Conservation (phyloP, 2,329 filamentous ascomycete species). For the Blastomyces gilchristii region DNA sequence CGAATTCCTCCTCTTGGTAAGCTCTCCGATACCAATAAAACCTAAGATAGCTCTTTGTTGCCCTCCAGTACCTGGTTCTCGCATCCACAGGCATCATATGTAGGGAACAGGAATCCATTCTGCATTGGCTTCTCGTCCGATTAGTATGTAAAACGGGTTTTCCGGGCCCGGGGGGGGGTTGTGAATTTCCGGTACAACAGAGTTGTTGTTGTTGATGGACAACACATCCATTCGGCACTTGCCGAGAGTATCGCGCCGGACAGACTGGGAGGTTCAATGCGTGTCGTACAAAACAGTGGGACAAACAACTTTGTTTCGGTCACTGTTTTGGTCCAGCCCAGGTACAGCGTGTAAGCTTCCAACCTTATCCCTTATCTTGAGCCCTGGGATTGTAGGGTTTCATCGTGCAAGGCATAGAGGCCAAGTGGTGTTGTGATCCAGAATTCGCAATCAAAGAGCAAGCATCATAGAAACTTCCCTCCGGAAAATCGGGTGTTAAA, state of each 20-base stretch:
- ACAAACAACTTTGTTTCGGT: not conserved
- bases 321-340: not conserved
- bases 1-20: not conserved
- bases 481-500: constrained; percentile 75
- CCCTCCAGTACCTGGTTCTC: not conserved
- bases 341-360: not conserved
- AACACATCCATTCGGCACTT: not conserved
- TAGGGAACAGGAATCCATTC: not conserved
- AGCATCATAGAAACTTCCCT: constrained; percentile 46
- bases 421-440: not conserved
- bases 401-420: not conserved
- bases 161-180: not conserved
- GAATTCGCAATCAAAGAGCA: not conserved
- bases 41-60: not conserved
- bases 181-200: not conserved
- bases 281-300: not conserved
- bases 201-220: not conserved
- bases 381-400: not conserved
- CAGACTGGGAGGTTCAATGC: not conserved
- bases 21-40: not conserved
- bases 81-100: not conserved
- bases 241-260: not conserved
- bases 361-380: not conserved
- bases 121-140: not conserved
- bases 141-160: not conserved